Base-by-base conservation (phyloP, 2,329 filamentous ascomycete species). In the Ophiostoma australiae region DNA sequence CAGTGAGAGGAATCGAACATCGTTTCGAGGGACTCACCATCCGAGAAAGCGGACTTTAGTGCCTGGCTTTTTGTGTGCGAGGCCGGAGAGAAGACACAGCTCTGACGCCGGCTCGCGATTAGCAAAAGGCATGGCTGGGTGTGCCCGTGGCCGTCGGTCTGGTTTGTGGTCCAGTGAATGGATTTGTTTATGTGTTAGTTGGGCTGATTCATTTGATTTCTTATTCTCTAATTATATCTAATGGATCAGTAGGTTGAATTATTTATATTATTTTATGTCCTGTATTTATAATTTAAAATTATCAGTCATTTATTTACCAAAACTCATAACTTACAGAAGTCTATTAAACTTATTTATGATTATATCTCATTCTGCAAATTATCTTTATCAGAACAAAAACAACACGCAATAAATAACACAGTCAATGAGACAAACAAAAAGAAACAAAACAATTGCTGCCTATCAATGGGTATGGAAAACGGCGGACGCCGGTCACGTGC, bases 21-120 rank as follows among this genome's bases (percentile, higher is more conserved):
- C 15, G 20, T 41, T 41, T 11, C 11, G 58, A 13, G 39, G 39
- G 2, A 71, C 88, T 81, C 85, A 97, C 94, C 94, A 97, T 80
- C 93, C 94, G 69, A 98, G 81, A 79, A 98, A 97, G 73, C 94
- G 90, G 73, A 97, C 90, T 81, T 98, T 98, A n/a, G 88, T 86
- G 58, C 87, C 86, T 17, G 81, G 74, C n/a, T 81, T 77, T 68
- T 82, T 81, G 69, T 77, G 77, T 3, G 85, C 81, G 17, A 94
- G 80, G 71, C 86, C 82, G 17, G 86, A 87, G 70, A 94, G 83
- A 72, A 93, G 87, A 72, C 89, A 87, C 58, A 89, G 82, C 72
- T 81, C 83, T 31, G 89, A 90, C 7, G 92, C 86, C 41, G 87
- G 81, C 37, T 35, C 10, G 37, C 27, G 8, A 41, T 66, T 66